Evolutionary conservation across 1,284 basidiomycete species (phyloP), one percentile per base, ranked within the genome.

Genomic region (Sparassis latifolia): DNA sequence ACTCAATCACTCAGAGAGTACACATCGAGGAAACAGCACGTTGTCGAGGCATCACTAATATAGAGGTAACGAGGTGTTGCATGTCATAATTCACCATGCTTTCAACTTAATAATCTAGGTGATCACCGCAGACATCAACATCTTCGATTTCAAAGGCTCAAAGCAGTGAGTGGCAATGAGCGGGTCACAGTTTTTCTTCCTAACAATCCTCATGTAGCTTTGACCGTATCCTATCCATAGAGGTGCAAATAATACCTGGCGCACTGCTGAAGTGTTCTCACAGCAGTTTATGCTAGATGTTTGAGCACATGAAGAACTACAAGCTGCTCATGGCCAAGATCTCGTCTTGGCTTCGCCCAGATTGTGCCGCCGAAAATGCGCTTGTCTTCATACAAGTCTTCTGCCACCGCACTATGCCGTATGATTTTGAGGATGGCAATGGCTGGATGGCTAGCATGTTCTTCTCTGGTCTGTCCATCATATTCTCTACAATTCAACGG

Each of bases 241-340:
- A 89, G 66, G 79, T 77, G 53, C 32, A 54, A 6, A 35, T 33
- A 10, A 20, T 20, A 20, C 20, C 20, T 20, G 20, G 20, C 20
- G 20, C 20, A 40, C 46, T 20, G 27, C 46, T 20, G 27, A 27
- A 20, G 3, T 44, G 32, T 28, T 45, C 20, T 31, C 20, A 20
- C 20, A 20, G 20, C 20, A 20, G 20, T 20, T 20, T 47, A 37
- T 10, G 38, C 29, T 51, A 82, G 77, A 89, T 90, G 86, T 86
- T 90, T 55, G 87, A 90, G 59, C 88, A 90, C 62, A 87, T 88
- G 85, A 88, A 86, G 69, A 85, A 86, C 60, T 89, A 89, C 67
- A 71, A 86, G 48, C 61, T 68, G 4, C 77, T 90, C 27, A 74
- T 90, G 55, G 66, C 69, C 39, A 89, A 89, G 60, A 67, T 89